Evolutionary conservation across 2,329 filamentous ascomycete genomes (phyloP).

Genomic region (Exophiala spinifera): DNA sequence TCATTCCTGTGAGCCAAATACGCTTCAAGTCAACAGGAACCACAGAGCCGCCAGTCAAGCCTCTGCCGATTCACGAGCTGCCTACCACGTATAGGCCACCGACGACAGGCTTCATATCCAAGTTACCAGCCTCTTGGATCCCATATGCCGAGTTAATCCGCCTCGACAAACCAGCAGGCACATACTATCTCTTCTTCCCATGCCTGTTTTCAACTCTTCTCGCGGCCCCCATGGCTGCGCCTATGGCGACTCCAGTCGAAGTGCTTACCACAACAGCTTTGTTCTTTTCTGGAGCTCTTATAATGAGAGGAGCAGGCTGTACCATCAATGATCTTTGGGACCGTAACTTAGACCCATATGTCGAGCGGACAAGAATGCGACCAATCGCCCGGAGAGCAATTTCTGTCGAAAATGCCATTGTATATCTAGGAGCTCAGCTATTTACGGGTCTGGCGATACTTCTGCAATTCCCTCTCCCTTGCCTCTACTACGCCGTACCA

Average conservation of each 20-base stretch:
- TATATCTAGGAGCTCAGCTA: conserved; percentile 46
- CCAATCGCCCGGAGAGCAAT: conserved; percentile 53
- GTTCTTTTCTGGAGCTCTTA: conserved; percentile 44
- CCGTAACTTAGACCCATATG: conserved; percentile 52
- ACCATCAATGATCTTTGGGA: conserved; percentile 58
- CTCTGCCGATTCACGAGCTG: conserved; percentile 6
- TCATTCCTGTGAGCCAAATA: neutral
- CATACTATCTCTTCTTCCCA: conserved; percentile 54
- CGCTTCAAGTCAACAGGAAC: conserved; percentile 1
- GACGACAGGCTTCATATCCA: conserved; percentile 45
- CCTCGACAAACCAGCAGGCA: conserved; percentile 50
- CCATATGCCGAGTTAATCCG: conserved; percentile 55
- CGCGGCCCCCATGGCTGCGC: conserved; percentile 40
- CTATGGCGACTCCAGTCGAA: conserved; percentile 33
- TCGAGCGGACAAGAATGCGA: conserved; percentile 50
- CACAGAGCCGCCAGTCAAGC: neutral
- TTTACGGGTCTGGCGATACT: conserved; percentile 42
- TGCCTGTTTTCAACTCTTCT: conserved; percentile 49
- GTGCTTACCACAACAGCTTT: conserved; percentile 39
- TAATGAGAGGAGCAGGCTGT: conserved; percentile 52
- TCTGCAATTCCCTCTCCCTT: conserved; percentile 42
- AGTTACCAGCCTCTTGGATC: conserved; percentile 50
- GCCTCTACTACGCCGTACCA: conserved; percentile 44
- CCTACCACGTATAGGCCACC: conserved; percentile 43
- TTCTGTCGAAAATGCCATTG: conserved; percentile 41